These are phyloP conservation scores for Colletotrichum tabaci DNA, from an alignment of 2,329 filamentous ascomycete species.

Conservation along the genomic window DNA sequence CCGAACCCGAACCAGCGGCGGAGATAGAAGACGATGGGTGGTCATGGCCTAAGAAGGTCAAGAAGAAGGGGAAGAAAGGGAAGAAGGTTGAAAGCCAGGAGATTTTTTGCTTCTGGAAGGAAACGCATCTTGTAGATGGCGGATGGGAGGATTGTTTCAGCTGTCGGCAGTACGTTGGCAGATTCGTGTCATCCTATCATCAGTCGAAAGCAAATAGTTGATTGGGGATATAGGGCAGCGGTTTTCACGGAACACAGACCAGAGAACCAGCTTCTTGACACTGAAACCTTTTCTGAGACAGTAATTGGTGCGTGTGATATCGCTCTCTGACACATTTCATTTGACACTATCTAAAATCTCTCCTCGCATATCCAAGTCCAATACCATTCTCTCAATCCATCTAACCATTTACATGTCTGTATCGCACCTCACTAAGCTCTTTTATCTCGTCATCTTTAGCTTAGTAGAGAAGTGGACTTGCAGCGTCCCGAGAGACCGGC, in stretches of 20 bases:
- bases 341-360: too few relatives aligned
- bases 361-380: too few relatives aligned
- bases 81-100: not conserved
- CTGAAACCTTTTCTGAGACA: too few relatives aligned
- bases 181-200: not conserved
- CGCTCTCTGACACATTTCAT: too few relatives aligned
- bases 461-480: too few relatives aligned
- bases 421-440: too few relatives aligned
- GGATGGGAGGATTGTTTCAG: constrained; percentile 6
- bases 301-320: too few relatives aligned
- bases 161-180: constrained; percentile 3
- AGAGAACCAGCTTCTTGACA: too few relatives aligned
- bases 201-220: constrained; percentile 45
- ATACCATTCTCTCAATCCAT: too few relatives aligned
- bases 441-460: too few relatives aligned
- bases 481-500: too few relatives aligned
- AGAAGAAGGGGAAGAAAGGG: constrained; percentile 17
- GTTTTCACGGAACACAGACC: not conserved
- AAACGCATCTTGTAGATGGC: not conserved
- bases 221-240: constrained; percentile 1
- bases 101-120: not conserved
- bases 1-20: not conserved
- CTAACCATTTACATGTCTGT: too few relatives aligned
- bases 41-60: not conserved
- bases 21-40: not conserved